Percentiles rank a stretch among this genome's conserved stretches.
Evolutionary conservation across 106 monocot species (phyloP).

Genomic region (Dioscorea zingiberensis): DNA sequence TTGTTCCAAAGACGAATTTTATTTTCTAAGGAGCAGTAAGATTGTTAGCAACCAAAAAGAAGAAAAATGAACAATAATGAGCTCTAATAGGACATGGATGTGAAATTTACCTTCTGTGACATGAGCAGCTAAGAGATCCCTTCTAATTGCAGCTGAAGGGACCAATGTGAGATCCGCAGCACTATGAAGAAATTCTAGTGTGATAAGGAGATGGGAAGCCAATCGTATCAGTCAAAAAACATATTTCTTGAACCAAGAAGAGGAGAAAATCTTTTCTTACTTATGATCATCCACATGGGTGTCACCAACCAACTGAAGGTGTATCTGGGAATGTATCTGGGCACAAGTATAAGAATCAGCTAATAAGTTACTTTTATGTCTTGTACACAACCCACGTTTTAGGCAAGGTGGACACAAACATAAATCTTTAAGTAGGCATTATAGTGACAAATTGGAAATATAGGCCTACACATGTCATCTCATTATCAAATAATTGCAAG

Average conservation of each 20-base stretch:
- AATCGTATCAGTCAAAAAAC: background rate
- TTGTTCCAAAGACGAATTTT: conserved; percentile 94
- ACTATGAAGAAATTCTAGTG: conserved; percentile 81
- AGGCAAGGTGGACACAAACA: no score
- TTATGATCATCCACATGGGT: conserved; percentile 86
- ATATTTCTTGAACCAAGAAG: background rate
- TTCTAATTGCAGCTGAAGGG: conserved; percentile 75
- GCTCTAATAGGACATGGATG: background rate
- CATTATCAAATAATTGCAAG: no score
- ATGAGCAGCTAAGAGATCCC: conserved; percentile 62
- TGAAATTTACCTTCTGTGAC: conserved; percentile 51
- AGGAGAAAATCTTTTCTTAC: conserved; percentile 21
- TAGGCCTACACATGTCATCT: no score
- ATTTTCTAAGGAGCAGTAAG: conserved; percentile 40
- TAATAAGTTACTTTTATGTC: no score
- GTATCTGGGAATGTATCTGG: conserved; percentile 98
- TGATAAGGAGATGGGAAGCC: background rate
- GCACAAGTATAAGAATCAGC: background rate
- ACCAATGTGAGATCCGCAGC: conserved; percentile 91
- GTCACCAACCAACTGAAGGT: conserved; percentile 93
- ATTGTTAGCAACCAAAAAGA: background rate
- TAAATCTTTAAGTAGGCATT: no score
- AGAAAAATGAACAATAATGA: background rate
- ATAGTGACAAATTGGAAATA: no score
- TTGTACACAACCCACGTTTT: no score